phyloP scores from a whole-genome alignment of 805 yeast species.

The Saccharomycopsis lassenensis region DNA sequence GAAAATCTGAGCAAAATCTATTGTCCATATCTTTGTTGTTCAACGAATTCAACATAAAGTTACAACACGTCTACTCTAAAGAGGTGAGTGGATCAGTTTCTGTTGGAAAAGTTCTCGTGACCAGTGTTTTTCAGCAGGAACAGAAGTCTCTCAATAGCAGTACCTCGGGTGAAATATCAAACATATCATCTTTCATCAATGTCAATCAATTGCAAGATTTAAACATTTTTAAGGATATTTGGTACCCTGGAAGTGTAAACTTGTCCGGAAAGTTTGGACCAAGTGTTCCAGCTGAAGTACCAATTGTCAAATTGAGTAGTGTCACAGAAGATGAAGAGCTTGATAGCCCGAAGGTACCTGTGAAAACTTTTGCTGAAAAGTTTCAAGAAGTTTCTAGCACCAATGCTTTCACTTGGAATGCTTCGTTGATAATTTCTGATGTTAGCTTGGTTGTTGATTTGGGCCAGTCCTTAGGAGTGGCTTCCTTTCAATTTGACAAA shows the following conservation, averaged over 20 bases:
- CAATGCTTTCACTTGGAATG: conserved; percentile 63
- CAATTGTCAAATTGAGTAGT: background rate
- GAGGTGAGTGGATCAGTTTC: conserved; percentile 70
- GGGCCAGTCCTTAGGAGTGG: conserved; percentile 73
- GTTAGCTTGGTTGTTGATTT: conserved; percentile 53
- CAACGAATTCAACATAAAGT: conserved; percentile 50
- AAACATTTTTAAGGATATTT: conserved; percentile 69
- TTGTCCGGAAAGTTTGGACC: too few species aligned
- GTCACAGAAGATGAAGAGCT: background rate
- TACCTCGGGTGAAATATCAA: conserved; percentile 42
- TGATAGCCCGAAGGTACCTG: conserved; percentile 3
- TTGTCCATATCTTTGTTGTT: conserved; percentile 38
- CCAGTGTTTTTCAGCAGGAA: conserved; percentile 34
- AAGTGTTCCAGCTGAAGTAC: background rate
- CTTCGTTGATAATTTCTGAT: conserved; percentile 45
- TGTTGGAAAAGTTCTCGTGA: conserved; percentile 36
- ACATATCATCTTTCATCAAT: conserved; percentile 54
- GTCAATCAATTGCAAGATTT: conserved; percentile 82
- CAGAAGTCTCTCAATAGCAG: conserved; percentile 29
- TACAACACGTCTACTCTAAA: conserved; percentile 86
- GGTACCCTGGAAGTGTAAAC: conserved; percentile 59
- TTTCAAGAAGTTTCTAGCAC: conserved; percentile 51
- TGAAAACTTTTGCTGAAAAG: conserved; percentile 32
- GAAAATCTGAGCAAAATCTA: conserved; percentile 29
- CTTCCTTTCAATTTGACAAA: conserved; percentile 42